Conservation (phyloP, 192 early-diverging fungal genomes). For the Coemansia sp. region DNA sequence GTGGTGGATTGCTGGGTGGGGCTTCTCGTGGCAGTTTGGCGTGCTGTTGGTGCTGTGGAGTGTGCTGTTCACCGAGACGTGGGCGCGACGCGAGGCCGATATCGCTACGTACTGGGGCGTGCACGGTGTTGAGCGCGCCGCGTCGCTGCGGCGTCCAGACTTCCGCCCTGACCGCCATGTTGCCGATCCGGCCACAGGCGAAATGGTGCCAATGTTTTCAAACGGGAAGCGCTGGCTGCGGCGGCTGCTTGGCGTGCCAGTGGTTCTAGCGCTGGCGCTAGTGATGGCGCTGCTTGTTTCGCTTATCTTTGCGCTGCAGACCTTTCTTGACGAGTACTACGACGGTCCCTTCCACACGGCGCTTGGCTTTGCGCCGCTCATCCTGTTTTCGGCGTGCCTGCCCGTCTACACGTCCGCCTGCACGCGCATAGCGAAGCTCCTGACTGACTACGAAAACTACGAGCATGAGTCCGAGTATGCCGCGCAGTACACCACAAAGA, state of each 20-base stretch:
- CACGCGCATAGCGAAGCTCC: slow-evolving; percentile 55
- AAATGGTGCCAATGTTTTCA: slow-evolving; percentile 70
- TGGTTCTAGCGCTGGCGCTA: slow-evolving; percentile 61
- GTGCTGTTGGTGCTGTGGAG: slow-evolving; percentile 66
- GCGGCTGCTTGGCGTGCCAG: slow-evolving; percentile 57
- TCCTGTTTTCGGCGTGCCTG: slow-evolving; percentile 72
- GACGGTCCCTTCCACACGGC: slow-evolving; percentile 68
- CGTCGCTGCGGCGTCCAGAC: slow-evolving; percentile 61
- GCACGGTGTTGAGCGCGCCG: slow-evolving; percentile 37
- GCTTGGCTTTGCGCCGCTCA: slow-evolving; percentile 66
- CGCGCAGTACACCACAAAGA: slow-evolving; percentile 72
- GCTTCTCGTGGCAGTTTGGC: slow-evolving; percentile 68
- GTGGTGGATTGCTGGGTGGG: slow-evolving; percentile 55
- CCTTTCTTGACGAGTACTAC: slow-evolving; percentile 79
- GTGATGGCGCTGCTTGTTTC: slow-evolving; percentile 62
- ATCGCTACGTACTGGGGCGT: slow-evolving; percentile 77
- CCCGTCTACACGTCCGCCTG: slow-evolving; percentile 70
- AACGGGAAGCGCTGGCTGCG: slow-evolving; percentile 68
- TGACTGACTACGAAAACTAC: slow-evolving; percentile 86
- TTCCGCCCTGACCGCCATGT: slow-evolving; percentile 65
- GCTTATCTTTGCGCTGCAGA: slow-evolving; percentile 71
- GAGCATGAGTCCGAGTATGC: slow-evolving; percentile 68
- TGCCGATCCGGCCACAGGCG: slow-evolving; percentile 71
- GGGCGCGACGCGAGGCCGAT: slow-evolving; percentile 74
- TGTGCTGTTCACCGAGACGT: slow-evolving; percentile 72